Conservation (phyloP, 2,329 filamentous ascomycete species). For the Hypomyces perniciosus region DNA sequence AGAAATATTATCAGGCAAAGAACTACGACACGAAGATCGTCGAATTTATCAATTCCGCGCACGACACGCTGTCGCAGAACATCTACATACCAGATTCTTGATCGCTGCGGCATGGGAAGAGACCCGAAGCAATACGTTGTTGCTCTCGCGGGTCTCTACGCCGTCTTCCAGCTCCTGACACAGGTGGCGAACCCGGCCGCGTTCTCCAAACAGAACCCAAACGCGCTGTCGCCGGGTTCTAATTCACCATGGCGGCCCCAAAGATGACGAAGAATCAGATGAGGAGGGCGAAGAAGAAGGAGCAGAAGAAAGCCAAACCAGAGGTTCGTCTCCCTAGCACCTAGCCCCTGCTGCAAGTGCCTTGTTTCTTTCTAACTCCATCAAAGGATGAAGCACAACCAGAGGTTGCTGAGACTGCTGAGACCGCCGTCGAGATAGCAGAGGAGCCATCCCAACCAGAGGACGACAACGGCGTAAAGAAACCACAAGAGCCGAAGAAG, state of each 20-base stretch:
- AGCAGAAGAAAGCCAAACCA: slow-evolving; percentile 65
- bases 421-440: slow-evolving; percentile 1
- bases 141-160: slow-evolving; percentile 29
- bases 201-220: slow-evolving; percentile 21
- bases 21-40: too few relatives aligned
- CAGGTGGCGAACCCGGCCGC: slow-evolving; percentile 27
- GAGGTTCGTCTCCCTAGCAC: slow-evolving; percentile 35
- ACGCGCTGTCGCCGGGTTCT: slow-evolving; percentile 20
- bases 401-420: neutral
- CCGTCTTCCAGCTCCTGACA: slow-evolving; percentile 31
- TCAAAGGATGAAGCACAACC: neutral
- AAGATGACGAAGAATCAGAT: slow-evolving; percentile 94
- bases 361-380: neutral
- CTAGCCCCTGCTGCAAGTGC: neutral
- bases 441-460: slow-evolving; percentile 2
- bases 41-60: neutral
- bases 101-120: slow-evolving; percentile 25
- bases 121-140: slow-evolving; percentile 34
- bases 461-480: slow-evolving; percentile 8
- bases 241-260: slow-evolving; percentile 50
- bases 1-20: too few relatives aligned
- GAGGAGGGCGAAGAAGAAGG: slow-evolving; percentile 90
- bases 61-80: too few relatives aligned
- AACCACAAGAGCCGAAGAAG: slow-evolving; percentile 26
- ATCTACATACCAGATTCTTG: neutral